phyloP scores from a whole-genome alignment of 2,329 filamentous ascomycete species.

The Colletotrichum noveboracense region DNA sequence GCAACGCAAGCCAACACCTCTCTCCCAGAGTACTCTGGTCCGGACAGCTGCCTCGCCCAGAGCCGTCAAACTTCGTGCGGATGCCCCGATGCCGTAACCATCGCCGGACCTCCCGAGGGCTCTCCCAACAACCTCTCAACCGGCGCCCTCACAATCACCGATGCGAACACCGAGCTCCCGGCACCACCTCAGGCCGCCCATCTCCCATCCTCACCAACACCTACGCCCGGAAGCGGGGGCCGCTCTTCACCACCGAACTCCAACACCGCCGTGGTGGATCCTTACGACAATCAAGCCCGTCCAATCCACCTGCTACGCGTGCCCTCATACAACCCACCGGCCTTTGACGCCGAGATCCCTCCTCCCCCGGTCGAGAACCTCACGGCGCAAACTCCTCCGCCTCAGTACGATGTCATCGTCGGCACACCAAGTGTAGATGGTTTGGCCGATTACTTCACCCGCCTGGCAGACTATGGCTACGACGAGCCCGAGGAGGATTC shows the following conservation, averaged over 20 bases:
- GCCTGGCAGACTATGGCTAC: constrained; percentile 74
- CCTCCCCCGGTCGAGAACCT: constrained; percentile 61
- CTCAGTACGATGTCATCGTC: constrained; percentile 81
- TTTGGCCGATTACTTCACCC: constrained; percentile 85
- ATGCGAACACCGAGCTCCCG: constrained; percentile 41
- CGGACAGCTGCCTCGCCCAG: constrained; percentile 46
- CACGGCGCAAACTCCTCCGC: constrained; percentile 75
- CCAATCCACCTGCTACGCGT: constrained; percentile 85
- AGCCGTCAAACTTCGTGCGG: constrained; percentile 56
- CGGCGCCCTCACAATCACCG: constrained; percentile 48
- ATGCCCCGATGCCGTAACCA: constrained; percentile 61
- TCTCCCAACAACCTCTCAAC: constrained; percentile 70
- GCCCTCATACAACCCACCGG: constrained; percentile 87
- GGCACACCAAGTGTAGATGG: constrained; percentile 71
- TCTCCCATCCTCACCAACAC: constrained; percentile 33
- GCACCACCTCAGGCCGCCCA: constrained; percentile 63
- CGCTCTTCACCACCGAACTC: constrained; percentile 10
- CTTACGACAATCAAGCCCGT: constrained; percentile 48
- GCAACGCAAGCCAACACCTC: constrained; percentile 91
- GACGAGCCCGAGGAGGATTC: constrained; percentile 48
- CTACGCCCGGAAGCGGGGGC: constrained; percentile 18
- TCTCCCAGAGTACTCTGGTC: constrained; percentile 75
- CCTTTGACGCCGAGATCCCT: constrained; percentile 81
- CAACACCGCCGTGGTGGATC: neutral
- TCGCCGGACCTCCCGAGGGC: constrained; percentile 67